These are phyloP conservation scores for Hypoxylon sp. DNA, from an alignment of 2,329 filamentous ascomycete genomes.

Conservation along the genomic window DNA sequence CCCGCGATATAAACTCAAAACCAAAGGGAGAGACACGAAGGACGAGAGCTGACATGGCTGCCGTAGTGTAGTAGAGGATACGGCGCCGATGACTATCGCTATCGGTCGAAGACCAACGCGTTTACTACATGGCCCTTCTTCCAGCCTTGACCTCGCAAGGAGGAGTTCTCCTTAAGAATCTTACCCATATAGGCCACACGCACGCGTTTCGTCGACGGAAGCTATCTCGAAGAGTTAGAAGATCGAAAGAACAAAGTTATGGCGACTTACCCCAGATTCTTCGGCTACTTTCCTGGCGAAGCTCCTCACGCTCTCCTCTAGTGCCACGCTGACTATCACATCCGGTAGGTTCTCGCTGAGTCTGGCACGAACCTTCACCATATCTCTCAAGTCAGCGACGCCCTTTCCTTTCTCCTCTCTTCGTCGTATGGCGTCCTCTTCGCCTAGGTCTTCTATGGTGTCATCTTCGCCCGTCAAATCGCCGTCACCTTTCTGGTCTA, in stretches of 20 bases:
- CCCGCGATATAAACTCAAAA: background rate
- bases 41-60: background rate
- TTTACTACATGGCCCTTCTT: conserved; percentile 81
- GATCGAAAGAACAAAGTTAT: conserved; percentile 6
- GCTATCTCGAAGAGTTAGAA: conserved; percentile 57
- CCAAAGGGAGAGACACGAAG: background rate
- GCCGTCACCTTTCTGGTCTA: conserved; percentile 47
- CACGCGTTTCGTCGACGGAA: conserved; percentile 70
- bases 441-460: conserved; percentile 48
- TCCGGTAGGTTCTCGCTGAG: conserved; percentile 77
- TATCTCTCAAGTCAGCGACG: conserved; percentile 65
- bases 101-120: conserved; percentile 74
- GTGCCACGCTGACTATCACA: conserved; percentile 68
- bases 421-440: conserved; percentile 56
- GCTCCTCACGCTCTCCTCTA: conserved; percentile 73
- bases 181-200: conserved; percentile 85
- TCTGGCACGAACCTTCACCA: conserved; percentile 70
- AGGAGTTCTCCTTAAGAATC: conserved; percentile 76
- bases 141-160: conserved; percentile 80
- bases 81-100: conserved; percentile 45
- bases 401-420: conserved; percentile 73
- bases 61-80: background rate
- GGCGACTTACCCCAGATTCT: conserved; percentile 70
- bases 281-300: conserved; percentile 74
- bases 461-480: conserved; percentile 49